Evolutionary conservation across 2,329 filamentous ascomycete species (phyloP).

Genomic region (Fusarium graminum): DNA sequence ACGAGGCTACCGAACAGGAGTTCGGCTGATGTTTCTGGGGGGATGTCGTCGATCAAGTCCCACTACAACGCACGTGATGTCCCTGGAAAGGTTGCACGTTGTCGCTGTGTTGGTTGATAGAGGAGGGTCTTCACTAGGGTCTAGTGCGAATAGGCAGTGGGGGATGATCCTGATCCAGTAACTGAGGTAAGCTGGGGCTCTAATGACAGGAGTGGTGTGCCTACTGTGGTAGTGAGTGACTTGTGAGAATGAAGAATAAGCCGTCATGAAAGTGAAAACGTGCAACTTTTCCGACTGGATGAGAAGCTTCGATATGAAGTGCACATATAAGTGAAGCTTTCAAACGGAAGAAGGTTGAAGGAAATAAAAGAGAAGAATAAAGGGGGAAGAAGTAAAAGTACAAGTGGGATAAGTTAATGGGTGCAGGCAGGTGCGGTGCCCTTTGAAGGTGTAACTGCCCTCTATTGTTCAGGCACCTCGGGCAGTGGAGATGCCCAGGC

Average conservation of each 20-base stretch:
- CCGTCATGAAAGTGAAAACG: neutral
- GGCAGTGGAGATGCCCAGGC: too few relatives aligned
- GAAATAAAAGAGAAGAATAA: neutral
- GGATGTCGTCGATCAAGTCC: conserved; percentile 43
- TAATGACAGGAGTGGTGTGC: neutral
- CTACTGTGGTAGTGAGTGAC: neutral
- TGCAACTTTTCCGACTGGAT: neutral
- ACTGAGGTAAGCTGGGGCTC: neutral
- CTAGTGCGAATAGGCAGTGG: neutral
- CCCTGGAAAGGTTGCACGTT: conserved; percentile 2
- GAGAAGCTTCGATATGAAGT: neutral
- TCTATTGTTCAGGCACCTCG: neutral
- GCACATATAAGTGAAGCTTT: neutral
- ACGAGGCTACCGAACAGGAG: conserved; percentile 44
- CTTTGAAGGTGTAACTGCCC: conserved; percentile 2
- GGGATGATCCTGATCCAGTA: neutral
- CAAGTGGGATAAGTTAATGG: conserved; percentile 2
- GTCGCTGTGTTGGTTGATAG: neutral
- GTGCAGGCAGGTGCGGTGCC: neutral
- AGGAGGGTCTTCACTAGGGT: neutral
- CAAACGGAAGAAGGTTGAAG: neutral
- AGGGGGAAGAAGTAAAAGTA: neutral
- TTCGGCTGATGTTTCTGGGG: conserved; percentile 37
- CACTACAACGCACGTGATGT: conserved; percentile 47
- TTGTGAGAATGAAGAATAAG: too few relatives aligned